phyloP scores from a whole-genome alignment of 2,329 filamentous ascomycete species.

The Aspergillus niger region DNA sequence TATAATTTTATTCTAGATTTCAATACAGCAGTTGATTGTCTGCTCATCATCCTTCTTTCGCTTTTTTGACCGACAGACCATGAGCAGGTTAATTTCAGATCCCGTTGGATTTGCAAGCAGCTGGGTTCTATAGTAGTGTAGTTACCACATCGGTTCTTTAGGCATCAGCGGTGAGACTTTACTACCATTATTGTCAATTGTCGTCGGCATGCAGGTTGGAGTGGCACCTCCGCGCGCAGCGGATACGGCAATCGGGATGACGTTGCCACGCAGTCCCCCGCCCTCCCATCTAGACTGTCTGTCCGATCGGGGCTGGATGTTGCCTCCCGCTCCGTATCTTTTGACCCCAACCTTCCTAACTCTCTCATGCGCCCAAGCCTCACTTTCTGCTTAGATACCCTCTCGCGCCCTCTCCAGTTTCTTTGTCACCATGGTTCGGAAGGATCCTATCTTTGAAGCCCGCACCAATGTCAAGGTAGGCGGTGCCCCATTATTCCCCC shows the following conservation, averaged over 20 bases:
- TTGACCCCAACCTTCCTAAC: neutral
- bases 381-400: neutral
- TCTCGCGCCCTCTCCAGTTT: neutral
- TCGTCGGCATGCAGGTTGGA: neutral
- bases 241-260: slow-evolving; percentile 20
- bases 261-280: slow-evolving; percentile 24
- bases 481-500: neutral
- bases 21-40: neutral
- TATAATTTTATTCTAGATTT: neutral
- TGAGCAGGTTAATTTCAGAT: neutral
- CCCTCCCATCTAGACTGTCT: slow-evolving; percentile 9
- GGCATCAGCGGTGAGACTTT: neutral
- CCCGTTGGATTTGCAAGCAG: neutral
- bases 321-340: slow-evolving; percentile 9
- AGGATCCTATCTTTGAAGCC: slow-evolving; percentile 46
- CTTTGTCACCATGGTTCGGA: slow-evolving; percentile 36
- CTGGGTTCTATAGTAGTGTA: neutral
- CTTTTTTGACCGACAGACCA: too few species aligned
- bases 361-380: neutral
- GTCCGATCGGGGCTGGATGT: neutral
- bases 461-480: slow-evolving; percentile 46
- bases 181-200: neutral
- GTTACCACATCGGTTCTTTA: neutral
- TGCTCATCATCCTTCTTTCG: neutral
- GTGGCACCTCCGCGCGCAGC: neutral